Percentiles rank a stretch among this genome's conserved stretches.
phyloP scores from a whole-genome alignment of 23 red algal genomes.

The Chondrus crispus region DNA sequence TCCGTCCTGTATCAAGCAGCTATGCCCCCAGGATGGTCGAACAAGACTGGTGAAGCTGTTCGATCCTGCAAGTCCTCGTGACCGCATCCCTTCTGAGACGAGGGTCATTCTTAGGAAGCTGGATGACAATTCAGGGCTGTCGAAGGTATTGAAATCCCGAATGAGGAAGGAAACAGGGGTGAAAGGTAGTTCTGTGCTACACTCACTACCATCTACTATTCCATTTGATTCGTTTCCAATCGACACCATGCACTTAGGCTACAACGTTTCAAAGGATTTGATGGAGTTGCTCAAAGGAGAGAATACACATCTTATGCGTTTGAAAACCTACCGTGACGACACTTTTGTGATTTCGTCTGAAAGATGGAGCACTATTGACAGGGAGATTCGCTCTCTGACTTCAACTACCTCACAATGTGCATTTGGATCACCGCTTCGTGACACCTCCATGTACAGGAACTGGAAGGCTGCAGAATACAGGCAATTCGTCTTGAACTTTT shows the following conservation, averaged over 20 bases:
- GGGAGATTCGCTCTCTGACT: not conserved
- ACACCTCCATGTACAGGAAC: not conserved
- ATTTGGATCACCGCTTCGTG: not conserved
- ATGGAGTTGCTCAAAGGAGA: not conserved
- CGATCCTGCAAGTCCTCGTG: too few species aligned
- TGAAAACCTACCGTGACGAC: not conserved
- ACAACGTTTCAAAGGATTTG: not conserved
- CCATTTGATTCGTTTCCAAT: not conserved
- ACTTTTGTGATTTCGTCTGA: not conserved
- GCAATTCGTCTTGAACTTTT: not conserved
- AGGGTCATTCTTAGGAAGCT: too few species aligned
- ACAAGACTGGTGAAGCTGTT: too few species aligned
- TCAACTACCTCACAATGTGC: not conserved
- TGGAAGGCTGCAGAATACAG: not conserved
- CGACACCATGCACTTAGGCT: not conserved
- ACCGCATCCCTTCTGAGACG: too few species aligned
- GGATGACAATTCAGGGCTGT: too few species aligned
- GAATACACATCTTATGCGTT: not conserved
- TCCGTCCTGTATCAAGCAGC: too few species aligned
- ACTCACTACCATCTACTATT: not conserved
- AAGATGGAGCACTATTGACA: not conserved
- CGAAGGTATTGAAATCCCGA: too few species aligned
- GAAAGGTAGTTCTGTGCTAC: not conserved
- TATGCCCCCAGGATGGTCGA: too few species aligned
- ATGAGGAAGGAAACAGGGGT: constrained; percentile 1